A percentile compares a stretch with the other conserved stretches of the same genome.
Evolutionary conservation across 2,329 filamentous ascomycete species (phyloP).

Genomic region (Hirsutella thompsonii): DNA sequence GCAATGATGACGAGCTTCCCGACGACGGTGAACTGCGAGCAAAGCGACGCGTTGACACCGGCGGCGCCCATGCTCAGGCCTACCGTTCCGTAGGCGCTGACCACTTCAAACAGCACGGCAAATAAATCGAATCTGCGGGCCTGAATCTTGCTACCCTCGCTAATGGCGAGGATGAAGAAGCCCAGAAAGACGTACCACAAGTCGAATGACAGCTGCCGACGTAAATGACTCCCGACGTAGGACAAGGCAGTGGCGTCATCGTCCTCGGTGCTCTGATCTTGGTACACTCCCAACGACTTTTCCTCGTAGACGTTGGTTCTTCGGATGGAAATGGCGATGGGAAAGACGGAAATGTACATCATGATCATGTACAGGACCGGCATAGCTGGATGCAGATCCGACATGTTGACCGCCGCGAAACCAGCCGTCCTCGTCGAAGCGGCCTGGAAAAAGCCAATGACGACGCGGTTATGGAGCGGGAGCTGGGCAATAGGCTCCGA

Average conservation of each 20-base stretch:
- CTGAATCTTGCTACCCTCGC: slow-evolving; percentile 63
- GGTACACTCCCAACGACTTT: slow-evolving; percentile 65
- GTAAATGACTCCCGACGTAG: slow-evolving; percentile 84
- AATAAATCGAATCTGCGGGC: slow-evolving; percentile 53
- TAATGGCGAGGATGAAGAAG: slow-evolving; percentile 83
- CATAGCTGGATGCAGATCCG: slow-evolving; percentile 73
- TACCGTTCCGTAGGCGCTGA: slow-evolving; percentile 89
- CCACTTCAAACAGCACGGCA: slow-evolving; percentile 66
- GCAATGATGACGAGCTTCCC: slow-evolving; percentile 57
- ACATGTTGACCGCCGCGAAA: slow-evolving; percentile 69
- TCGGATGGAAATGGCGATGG: slow-evolving; percentile 89
- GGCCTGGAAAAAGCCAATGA: slow-evolving; percentile 85
- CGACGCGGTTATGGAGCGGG: slow-evolving; percentile 60
- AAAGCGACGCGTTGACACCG: slow-evolving; percentile 65
- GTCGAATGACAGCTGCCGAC: slow-evolving; percentile 89
- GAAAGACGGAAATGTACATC: slow-evolving; percentile 99
- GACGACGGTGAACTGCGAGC: slow-evolving; percentile 64
- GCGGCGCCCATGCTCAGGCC: slow-evolving; percentile 80
- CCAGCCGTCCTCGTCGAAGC: slow-evolving; percentile 82
- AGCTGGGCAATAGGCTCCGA: slow-evolving; percentile 54
- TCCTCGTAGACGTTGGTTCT: slow-evolving; percentile 96
- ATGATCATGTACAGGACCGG: slow-evolving; percentile 93
- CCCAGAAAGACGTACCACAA: slow-evolving; percentile 94
- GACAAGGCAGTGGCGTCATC: slow-evolving; percentile 50
- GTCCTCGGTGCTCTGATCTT: slow-evolving; percentile 33